A percentile compares a stretch with the other conserved stretches of the same genome.
Conservation (phyloP, 345 rosid species). For the Eucalyptus virginea region DNA sequence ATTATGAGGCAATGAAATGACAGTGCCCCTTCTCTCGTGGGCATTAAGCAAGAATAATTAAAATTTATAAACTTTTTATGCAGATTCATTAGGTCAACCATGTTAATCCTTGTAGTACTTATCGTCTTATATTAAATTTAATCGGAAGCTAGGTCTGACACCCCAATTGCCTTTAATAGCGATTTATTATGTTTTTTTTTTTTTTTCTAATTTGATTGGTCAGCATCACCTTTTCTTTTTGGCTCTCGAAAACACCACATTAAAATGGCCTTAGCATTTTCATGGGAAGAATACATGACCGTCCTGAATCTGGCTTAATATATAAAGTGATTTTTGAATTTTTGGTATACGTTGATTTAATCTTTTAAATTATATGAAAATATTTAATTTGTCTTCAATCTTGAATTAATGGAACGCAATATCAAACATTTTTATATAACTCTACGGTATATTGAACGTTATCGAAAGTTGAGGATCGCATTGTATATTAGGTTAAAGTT, state of each 20-base stretch:
- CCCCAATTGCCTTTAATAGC: background rate
- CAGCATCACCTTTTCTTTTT: background rate
- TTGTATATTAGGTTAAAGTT: no score
- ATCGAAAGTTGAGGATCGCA: no score
- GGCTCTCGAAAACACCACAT: background rate
- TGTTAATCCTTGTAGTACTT: background rate
- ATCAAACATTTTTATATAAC: no score
- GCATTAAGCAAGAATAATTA: background rate
- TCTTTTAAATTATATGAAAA: fast-evolving
- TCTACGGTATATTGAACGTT: no score
- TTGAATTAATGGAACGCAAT: no score
- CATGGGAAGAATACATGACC: background rate
- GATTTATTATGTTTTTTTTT: background rate
- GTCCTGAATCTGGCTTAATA: fast-evolving
- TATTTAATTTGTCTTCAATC: background rate
- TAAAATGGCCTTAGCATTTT: background rate
- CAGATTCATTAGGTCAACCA: background rate
- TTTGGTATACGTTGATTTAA: fast-evolving
- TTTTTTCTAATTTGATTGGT: background rate
- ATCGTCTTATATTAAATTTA: background rate
- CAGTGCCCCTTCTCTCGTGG: background rate
- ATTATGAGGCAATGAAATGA: background rate
- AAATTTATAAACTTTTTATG: background rate
- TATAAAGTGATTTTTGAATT: fast-evolving
- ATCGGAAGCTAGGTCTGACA: background rate